Percentiles rank a stretch among this genome's conserved stretches.
phyloP scores from a whole-genome alignment of 257 asterid species.

The Petrea volubilis region DNA sequence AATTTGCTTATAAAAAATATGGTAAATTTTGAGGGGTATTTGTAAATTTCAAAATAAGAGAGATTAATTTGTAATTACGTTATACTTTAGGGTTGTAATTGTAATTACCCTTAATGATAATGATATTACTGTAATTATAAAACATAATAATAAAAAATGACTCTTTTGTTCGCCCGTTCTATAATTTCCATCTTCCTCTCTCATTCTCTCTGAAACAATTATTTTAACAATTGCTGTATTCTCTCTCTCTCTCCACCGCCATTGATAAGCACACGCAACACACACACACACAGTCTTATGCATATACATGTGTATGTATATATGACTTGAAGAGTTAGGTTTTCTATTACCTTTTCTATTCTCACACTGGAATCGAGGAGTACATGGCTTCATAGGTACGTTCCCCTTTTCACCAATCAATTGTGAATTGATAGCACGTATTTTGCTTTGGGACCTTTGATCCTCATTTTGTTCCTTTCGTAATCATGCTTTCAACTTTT shows the following conservation, averaged over 20 bases:
- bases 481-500: neutral
- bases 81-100: too few species aligned
- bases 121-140: neutral
- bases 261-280: constrained; percentile 24
- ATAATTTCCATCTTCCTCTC: neutral
- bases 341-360: constrained; percentile 33
- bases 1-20: too few species aligned
- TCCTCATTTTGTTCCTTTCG: neutral
- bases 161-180: neutral
- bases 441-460: neutral
- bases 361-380: constrained; percentile 32
- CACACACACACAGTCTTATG: constrained; percentile 6
- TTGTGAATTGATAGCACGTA: constrained; percentile 6
- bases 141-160: neutral
- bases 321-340: constrained; percentile 29
- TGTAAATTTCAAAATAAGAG: too few species aligned
- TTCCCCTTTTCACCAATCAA: constrained; percentile 8
- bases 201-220: constrained; percentile 21
- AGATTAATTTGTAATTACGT: too few species aligned
- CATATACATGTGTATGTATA: neutral
- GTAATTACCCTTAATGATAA: too few species aligned
- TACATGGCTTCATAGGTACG: constrained; percentile 37
- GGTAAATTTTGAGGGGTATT: too few species aligned
- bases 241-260: constrained; percentile 25
- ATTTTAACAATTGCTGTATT: constrained; percentile 16